These are phyloP conservation scores for Kodamaea restingae DNA, from an alignment of 805 yeast species.

Conservation along the genomic window DNA sequence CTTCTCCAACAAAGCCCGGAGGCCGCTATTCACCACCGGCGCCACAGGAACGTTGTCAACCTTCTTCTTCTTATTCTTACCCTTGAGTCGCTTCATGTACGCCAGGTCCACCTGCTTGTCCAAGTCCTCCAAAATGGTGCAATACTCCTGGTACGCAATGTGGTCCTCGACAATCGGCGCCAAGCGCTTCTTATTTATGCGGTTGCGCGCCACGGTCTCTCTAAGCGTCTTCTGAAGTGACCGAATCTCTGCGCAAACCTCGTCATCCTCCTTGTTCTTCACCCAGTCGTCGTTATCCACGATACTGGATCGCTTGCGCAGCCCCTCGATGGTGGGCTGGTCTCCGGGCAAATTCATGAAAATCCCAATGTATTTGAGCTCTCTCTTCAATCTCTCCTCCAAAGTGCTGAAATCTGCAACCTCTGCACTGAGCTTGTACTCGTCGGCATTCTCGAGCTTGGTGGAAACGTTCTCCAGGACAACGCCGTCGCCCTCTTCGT, in stretches of 20 bases:
- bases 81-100: slow-evolving; percentile 75
- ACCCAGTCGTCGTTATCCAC: slow-evolving; percentile 69
- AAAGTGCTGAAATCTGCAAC: slow-evolving; percentile 70
- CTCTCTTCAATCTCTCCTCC: slow-evolving; percentile 85
- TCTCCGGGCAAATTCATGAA: slow-evolving; percentile 54
- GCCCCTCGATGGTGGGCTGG: slow-evolving; percentile 28
- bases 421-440: slow-evolving; percentile 40
- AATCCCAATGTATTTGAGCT: slow-evolving; percentile 85
- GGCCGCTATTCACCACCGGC: slow-evolving; percentile 72
- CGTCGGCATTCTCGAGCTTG: slow-evolving; percentile 29
- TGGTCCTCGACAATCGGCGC: slow-evolving; percentile 79
- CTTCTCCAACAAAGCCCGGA: slow-evolving; percentile 78
- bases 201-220: slow-evolving; percentile 58
- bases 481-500: slow-evolving; percentile 13
- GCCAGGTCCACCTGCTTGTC: slow-evolving; percentile 97
- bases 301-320: slow-evolving; percentile 20
- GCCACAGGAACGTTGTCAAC: slow-evolving; percentile 46
- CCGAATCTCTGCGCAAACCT: slow-evolving; percentile 80
- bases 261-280: slow-evolving; percentile 85
- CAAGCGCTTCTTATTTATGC: slow-evolving; percentile 59
- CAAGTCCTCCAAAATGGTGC: slow-evolving; percentile 83
- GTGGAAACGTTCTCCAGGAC: slow-evolving; percentile 35
- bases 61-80: slow-evolving; percentile 64
- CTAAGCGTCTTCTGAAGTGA: slow-evolving; percentile 63
- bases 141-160: slow-evolving; percentile 91